Evolutionary conservation across 2,329 filamentous ascomycete genomes (phyloP), one percentile per base, ranked within the genome.

Genomic region (Escovopsis weberi): DNA sequence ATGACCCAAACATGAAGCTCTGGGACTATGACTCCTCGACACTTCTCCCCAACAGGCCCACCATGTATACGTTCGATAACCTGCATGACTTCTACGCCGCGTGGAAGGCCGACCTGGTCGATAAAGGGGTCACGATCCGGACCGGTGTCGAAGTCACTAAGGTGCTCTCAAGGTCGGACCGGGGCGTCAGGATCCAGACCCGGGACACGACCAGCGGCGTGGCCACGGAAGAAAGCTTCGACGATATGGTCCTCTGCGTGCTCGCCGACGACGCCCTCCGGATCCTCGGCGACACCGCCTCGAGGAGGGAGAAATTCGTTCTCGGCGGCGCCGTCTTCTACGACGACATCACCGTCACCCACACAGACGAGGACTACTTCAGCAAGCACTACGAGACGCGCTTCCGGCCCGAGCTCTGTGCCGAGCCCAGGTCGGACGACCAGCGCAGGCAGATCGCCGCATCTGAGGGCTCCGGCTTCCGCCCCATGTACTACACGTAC

Each of bases 341-440:
- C 52, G 74, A 84, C 62, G 80, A 85, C 55, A 73, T 84, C 43
- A 84, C 80, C 12, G 69, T 84, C 47, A 84, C 80, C 1, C 80
- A 84, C 55, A 72, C 66, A 49, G 80, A 85, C 55, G 60, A 63
- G 6, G 62, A 68, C 10, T 84, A 83, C 61, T 81, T 84, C 65
- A 67, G 74, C 44, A 71, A 69, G 38, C 74, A 83, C 58, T 84
- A 85, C 63, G 78, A 82, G 51, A 80, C 74, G 37, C 63, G 62
- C 43, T 80, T 74, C 60, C 65, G 68, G 46, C 50, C 63, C 1
- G 59, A 70, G 1, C 68, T 74, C 1, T 72, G 67, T 46, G 68
- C 66, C 0, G 65, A 66, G 58, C 50, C 71, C 58, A 59, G 65
- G 57, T 54, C 60, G 1, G 52, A 59, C 50, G 52, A 53, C 0